These are phyloP conservation scores for Vaccinium darrowii DNA, from an alignment of 148 eudicot species.

Conservation along the genomic window DNA sequence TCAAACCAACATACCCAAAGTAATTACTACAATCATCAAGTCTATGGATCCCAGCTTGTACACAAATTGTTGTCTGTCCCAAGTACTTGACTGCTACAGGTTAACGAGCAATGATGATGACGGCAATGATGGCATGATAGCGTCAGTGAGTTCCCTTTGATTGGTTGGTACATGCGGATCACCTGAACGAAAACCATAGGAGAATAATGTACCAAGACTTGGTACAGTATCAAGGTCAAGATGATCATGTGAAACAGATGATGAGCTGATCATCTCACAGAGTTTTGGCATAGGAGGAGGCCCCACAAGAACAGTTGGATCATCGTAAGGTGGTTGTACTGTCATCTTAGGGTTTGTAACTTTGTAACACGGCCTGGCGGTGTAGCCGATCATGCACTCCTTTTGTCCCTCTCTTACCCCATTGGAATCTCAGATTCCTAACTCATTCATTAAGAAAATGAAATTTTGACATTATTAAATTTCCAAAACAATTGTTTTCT, in stretches of 20 bases:
- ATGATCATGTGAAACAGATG: not conserved
- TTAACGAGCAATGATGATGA: conserved; percentile 11
- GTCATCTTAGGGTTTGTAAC: conserved; percentile 5
- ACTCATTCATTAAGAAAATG: too few relatives aligned
- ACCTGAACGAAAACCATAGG: not conserved
- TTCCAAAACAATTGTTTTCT: too few relatives aligned
- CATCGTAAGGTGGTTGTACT: conserved; percentile 2
- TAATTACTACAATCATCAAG: not conserved
- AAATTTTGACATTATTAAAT: too few relatives aligned
- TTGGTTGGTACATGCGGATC: too few relatives aligned
- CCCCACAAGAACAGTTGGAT: not conserved
- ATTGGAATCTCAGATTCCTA: too few relatives aligned
- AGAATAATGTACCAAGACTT: not conserved
- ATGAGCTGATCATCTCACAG: conserved; percentile 20
- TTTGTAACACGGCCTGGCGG: not conserved
- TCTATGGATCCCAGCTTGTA: conserved; percentile 25
- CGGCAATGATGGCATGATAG: conserved; percentile 18
- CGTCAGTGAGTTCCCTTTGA: too few relatives aligned
- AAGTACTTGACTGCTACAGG: conserved; percentile 18
- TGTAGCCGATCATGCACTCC: conserved; percentile 7
- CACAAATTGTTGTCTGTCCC: conserved; percentile 21
- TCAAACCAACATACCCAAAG: too few relatives aligned
- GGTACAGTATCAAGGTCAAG: not conserved
- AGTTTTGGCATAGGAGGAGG: conserved; percentile 15
- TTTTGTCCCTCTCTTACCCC: too few relatives aligned